Base-by-base conservation (phyloP, 169 alveolate species). In the Plasmodium vinckei region DNA sequence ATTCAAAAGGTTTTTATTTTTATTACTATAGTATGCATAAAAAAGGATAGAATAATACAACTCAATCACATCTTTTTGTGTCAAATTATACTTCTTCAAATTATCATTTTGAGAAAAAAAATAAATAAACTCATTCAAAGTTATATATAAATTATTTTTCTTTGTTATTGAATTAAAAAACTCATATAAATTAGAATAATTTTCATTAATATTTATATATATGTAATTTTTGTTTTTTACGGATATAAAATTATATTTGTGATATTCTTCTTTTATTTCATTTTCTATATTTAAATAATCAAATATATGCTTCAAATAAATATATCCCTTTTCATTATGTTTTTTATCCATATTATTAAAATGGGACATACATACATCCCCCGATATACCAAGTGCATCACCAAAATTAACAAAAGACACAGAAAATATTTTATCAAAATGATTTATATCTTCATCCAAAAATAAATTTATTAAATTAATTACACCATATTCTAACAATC, bases 391-490 rank as follows among this genome's bases (percentile, higher is more conserved):
- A 33, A 86, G 15, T n/a, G 71, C 47, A 21, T 86, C 91, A 59
- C 86, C 69, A 64, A 86, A 86, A 59, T 86, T 86, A 44, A 86
- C 91, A 86, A 86, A 86, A 27, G 91, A 70, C 10, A 86, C 87
- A 23, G 47, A 73, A 53, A 86, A 86, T 12, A 86, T 86, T 86
- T 86, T 86, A 33, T 86, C 91, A 69, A 69, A 86, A 49, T 59
- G 51, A 63, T 70, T 68, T 33, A 86, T 25, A 44, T 86, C 86
- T 59, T 86, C 87, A 86, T 86, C 91, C 39, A 69, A 73, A 63
- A 86, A 70, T 57, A 70, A 39, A 64, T 86, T 86, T 47, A 86
- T 86, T 70, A 86, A 65, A 51, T 86, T 86, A 25, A 86, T 49
- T 10, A 65, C 73, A 19, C 91, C 91, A 46, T 87, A 54, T 71